phyloP scores from a whole-genome alignment of 768 basidiomycete species.

The Antrodiella citrinella region DNA sequence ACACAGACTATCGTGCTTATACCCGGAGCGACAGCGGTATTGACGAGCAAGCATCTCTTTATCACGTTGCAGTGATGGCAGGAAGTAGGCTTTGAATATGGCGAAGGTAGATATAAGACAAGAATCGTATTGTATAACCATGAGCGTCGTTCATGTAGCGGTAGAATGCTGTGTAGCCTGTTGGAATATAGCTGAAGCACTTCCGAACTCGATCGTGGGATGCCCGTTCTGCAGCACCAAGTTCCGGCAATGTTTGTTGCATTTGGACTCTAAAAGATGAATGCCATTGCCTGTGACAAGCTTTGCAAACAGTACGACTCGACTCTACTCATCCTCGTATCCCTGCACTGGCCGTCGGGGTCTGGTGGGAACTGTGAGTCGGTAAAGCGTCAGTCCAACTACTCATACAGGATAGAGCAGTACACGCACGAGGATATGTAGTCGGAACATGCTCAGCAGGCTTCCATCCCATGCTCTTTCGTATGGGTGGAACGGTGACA shows the following conservation, averaged over 20 bases:
- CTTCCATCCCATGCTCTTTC: constrained; percentile 63
- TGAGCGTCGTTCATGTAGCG: too few relatives aligned
- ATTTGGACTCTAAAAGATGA: too few relatives aligned
- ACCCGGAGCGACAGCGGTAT: constrained; percentile 56
- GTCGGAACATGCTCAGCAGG: constrained; percentile 63
- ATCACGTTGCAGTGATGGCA: constrained; percentile 36
- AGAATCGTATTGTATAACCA: too few relatives aligned
- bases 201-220: too few relatives aligned
- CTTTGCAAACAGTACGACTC: neutral
- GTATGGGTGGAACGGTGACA: constrained; percentile 70
- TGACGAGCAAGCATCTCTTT: constrained; percentile 63
- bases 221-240: too few relatives aligned
- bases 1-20: constrained; percentile 93
- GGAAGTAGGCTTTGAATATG: too few relatives aligned
- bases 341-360: constrained; percentile 60
- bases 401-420: neutral
- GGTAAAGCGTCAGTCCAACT: neutral
- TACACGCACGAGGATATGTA: constrained; percentile 65
- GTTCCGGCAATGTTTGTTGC: too few relatives aligned
- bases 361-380: constrained; percentile 55
- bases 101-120: neutral
- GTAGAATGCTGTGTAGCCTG: too few relatives aligned
- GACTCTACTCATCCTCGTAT: constrained; percentile 56
- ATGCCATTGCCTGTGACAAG: neutral
- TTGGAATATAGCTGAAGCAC: too few relatives aligned